Evolutionary conservation across 2,329 filamentous ascomycete genomes (phyloP).

Genomic region (Helotiales sp.): DNA sequence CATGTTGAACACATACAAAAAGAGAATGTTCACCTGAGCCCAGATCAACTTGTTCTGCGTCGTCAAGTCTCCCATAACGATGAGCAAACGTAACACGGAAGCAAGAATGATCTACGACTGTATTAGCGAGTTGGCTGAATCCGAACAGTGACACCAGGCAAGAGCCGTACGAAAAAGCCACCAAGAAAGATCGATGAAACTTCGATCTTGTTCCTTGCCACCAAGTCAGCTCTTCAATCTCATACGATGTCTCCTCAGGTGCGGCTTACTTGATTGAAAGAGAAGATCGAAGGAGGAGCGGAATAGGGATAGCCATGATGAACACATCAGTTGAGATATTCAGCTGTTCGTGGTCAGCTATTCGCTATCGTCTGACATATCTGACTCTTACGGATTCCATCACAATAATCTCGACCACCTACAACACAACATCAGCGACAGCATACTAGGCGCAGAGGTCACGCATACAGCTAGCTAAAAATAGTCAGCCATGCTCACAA

Average conservation of each 20-base stretch:
- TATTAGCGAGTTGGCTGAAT: no score
- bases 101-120: slow-evolving; percentile 23
- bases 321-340: slow-evolving; percentile 31
- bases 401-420: slow-evolving; percentile 16
- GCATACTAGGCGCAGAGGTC: not conserved
- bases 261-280: slow-evolving; percentile 19
- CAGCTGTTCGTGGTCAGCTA: slow-evolving; percentile 11
- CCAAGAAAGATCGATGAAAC: slow-evolving; percentile 24
- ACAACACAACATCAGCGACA: not conserved
- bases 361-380: not conserved
- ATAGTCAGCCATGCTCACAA: slow-evolving; percentile 14
- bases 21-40: slow-evolving; percentile 20
- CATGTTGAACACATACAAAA: not conserved
- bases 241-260: not conserved
- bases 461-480: slow-evolving; percentile 29
- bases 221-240: not conserved
- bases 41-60: slow-evolving; percentile 27
- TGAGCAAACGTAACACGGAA: slow-evolving; percentile 23
- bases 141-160: no score
- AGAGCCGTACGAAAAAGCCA: slow-evolving; percentile 27
- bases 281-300: slow-evolving; percentile 27
- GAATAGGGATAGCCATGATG: slow-evolving; percentile 31
- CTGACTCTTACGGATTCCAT: slow-evolving; percentile 18
- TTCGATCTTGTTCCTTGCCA: slow-evolving; percentile 23
- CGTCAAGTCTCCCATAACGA: slow-evolving; percentile 14